Evolutionary conservation across 176 grass and related monocot species (phyloP), one percentile per base, ranked within the genome.

Genomic region (Musa beccarii): DNA sequence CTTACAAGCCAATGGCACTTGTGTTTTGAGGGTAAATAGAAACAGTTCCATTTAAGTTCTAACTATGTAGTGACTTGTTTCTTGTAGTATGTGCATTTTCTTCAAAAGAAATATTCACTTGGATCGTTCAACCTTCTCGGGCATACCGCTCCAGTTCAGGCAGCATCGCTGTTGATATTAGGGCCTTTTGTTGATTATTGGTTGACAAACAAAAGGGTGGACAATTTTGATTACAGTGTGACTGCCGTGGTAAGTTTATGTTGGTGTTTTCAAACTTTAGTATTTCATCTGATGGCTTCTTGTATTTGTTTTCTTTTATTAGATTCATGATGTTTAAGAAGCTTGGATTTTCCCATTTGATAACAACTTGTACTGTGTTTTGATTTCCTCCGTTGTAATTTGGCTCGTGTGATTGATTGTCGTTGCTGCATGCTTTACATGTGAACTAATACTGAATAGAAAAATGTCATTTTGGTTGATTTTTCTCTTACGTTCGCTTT

Each of bases 101-200:
- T 89, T 78, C 87, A 89, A 83, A 53, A 69, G 62, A 83, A 83
- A 26, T 89, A 89, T 77, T 89, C 87, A 1, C 77, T 89, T 69
- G 75, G 81, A 71, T 83, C 87, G 2, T 85, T 89, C 80, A 85
- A 85, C 65, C 87, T 89, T 17, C 85, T 89, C 62, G 83, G 87
- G 57, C 83, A 89, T 77, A 89, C 87, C 70, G 83, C 87, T 83
- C 87, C 87, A 53, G 83, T 77, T 50, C 83, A 89, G 63, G 87
- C 87, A 75, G 80, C 62, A 80, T 83, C 87, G 28, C 25, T 89
- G 68, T 69, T 89, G 74, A 69, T 89, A 78, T 14, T 89, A 14
- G 83, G 87, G 20, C 83, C 87, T 53, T 85, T 89, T 6, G 68
- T 85, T 34, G 87, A 89, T 76, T 85, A 77, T 49, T 83, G 79